Evolutionary conservation across 2,329 filamentous ascomycete species (phyloP).

Genomic region (Blastomyces parvus): DNA sequence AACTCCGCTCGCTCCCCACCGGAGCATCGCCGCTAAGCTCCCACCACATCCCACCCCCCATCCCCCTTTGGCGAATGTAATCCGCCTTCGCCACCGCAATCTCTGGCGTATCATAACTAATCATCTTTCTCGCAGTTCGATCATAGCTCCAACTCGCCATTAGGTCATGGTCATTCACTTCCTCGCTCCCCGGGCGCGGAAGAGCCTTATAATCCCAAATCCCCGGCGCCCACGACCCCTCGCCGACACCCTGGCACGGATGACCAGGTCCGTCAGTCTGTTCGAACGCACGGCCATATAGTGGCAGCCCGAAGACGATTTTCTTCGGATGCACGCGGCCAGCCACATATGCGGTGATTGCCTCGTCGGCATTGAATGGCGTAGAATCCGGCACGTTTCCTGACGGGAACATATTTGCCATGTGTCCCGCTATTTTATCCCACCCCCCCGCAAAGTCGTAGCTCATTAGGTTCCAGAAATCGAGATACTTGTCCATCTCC

Average conservation of each 20-base stretch:
- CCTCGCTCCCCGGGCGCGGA: constrained; percentile 56
- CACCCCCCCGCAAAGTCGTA: constrained; percentile 84
- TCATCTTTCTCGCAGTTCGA: constrained; percentile 48
- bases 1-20: neutral
- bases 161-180: constrained; percentile 50
- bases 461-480: constrained; percentile 59
- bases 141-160: constrained; percentile 69
- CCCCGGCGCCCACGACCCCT: constrained; percentile 74
- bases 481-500: constrained; percentile 40
- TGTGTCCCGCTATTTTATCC: constrained; percentile 63
- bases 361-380: constrained; percentile 65
- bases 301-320: constrained; percentile 80
- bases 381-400: constrained; percentile 51
- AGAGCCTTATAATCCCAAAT: constrained; percentile 84
- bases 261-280: constrained; percentile 65
- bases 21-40: constrained; percentile 64
- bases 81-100: constrained; percentile 61
- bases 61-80: constrained; percentile 55
- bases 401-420: constrained; percentile 61
- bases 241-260: constrained; percentile 61
- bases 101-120: constrained; percentile 65
- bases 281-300: constrained; percentile 81
- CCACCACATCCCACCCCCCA: constrained; percentile 97
- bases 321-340: constrained; percentile 59
- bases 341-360: constrained; percentile 59